Evolutionary conservation across 139 green algal species (phyloP).

Genomic region (Raphidocelis subcapitata): DNA sequence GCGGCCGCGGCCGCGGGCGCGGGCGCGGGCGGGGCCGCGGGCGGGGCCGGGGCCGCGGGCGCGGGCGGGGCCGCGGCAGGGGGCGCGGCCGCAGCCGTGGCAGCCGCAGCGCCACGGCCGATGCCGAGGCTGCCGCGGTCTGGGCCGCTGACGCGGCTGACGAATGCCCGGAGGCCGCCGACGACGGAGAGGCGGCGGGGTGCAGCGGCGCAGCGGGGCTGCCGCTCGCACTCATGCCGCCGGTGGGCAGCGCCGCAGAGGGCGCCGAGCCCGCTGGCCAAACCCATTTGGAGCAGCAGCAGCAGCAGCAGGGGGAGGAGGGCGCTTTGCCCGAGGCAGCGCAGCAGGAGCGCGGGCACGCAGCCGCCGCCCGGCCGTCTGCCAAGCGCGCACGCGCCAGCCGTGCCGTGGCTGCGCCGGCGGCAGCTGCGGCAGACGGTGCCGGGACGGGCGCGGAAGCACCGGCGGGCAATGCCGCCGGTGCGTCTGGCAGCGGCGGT

Average conservation of each 20-base stretch:
- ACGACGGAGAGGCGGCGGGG: too few relatives aligned
- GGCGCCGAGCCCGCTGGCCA: too few relatives aligned
- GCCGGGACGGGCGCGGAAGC: not conserved
- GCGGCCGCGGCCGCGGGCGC: too few relatives aligned
- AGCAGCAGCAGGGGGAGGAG: not conserved
- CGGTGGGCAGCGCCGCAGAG: too few relatives aligned
- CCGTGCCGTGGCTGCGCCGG: not conserved
- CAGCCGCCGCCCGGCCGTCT: not conserved
- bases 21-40: too few relatives aligned
- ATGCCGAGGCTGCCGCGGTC: not conserved
- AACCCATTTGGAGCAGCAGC: constrained; percentile 12
- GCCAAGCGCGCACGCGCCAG: too few relatives aligned
- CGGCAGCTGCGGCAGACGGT: not conserved
- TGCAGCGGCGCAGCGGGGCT: too few relatives aligned
- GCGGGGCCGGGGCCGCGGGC: not conserved
- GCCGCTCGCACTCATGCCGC: too few relatives aligned
- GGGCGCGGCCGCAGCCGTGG: not conserved
- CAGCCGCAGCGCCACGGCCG: not conserved
- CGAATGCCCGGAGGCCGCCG: too few relatives aligned
- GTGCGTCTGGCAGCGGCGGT: not conserved
- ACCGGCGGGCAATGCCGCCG: not conserved
- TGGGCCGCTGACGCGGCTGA: too few relatives aligned
- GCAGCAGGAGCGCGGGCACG: not conserved
- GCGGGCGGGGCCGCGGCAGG: not conserved
- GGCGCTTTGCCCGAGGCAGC: not conserved